Percentiles rank a stretch among this genome's conserved stretches.
Evolutionary conservation across 1,284 basidiomycete species (phyloP).

Genomic region (Neonothopanus nambi): DNA sequence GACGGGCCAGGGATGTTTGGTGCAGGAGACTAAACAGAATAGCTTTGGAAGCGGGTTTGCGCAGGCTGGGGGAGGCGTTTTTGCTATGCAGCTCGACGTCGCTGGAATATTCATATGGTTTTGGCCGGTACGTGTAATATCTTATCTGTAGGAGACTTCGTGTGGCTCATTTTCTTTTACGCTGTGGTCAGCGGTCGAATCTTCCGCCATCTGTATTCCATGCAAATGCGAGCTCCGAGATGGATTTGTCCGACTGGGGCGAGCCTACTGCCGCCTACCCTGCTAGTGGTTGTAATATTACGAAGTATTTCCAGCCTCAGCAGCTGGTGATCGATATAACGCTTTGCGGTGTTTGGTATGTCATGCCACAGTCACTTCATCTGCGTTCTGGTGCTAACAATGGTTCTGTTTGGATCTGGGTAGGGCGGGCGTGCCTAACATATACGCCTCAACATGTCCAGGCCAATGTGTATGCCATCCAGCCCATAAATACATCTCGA

Average conservation of each 20-base stretch:
- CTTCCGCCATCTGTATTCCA: slow-evolving; percentile 38
- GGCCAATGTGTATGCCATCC: slow-evolving; percentile 3
- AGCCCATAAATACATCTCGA: neutral
- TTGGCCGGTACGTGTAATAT: slow-evolving; percentile 45
- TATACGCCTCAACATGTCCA: slow-evolving; percentile 14
- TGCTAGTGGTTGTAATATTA: slow-evolving; percentile 44
- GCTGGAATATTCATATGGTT: slow-evolving; percentile 66
- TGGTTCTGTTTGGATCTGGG: neutral
- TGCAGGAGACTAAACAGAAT: slow-evolving; percentile 47
- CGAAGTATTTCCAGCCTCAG: slow-evolving; percentile 55
- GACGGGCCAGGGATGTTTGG: slow-evolving; percentile 51
- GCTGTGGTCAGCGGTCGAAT: slow-evolving; percentile 36
- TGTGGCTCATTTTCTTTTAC: neutral
- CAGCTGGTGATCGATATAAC: slow-evolving; percentile 52
- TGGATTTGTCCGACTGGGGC: slow-evolving; percentile 59
- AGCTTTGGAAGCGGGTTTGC: slow-evolving; percentile 58
- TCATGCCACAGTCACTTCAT: neutral
- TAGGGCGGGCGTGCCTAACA: slow-evolving; percentile 16
- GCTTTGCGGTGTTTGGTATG: slow-evolving; percentile 52
- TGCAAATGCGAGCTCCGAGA: slow-evolving; percentile 32
- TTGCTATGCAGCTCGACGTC: slow-evolving; percentile 59
- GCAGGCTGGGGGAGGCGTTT: slow-evolving; percentile 63
- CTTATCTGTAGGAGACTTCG: too few species aligned
- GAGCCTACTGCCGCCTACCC: slow-evolving; percentile 58
- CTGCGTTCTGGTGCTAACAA: too few species aligned